Percentiles rank a stretch among this genome's conserved stretches.
phyloP scores from a whole-genome alignment of 306 rosid species.

The Abrus pulchellus region DNA sequence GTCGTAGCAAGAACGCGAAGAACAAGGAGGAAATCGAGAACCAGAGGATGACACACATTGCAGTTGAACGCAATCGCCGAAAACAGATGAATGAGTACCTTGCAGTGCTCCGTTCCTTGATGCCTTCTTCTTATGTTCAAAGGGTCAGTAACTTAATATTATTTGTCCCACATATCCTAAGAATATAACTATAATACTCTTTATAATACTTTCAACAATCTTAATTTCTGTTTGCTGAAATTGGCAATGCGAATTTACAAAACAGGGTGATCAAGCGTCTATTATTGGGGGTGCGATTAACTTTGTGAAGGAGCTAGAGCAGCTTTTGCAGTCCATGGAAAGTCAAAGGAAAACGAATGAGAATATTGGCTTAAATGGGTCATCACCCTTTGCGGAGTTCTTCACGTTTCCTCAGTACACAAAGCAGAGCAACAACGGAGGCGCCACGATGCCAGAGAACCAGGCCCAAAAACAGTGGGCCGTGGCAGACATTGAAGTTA shows the following conservation, averaged over 20 bases:
- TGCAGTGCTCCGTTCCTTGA: slow-evolving; percentile 75
- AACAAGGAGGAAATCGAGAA: slow-evolving; percentile 90
- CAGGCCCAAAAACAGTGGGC: slow-evolving; percentile 53
- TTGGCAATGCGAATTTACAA: no score
- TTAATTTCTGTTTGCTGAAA: no score
- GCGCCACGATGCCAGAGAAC: slow-evolving; percentile 25
- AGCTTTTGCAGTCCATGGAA: slow-evolving; percentile 72
- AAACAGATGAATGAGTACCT: slow-evolving; percentile 94
- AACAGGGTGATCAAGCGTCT: slow-evolving; percentile 96
- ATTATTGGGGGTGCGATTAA: slow-evolving; percentile 94
- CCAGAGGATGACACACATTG: slow-evolving; percentile 94
- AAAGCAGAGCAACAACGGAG: slow-evolving; percentile 48
- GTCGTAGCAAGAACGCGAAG: slow-evolving; percentile 70
- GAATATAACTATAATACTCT: no score
- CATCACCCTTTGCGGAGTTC: slow-evolving; percentile 68
- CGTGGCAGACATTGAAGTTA: slow-evolving; percentile 86
- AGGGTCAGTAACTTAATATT: slow-evolving; percentile 67
- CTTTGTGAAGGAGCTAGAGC: slow-evolving; percentile 91
- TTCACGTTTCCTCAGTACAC: slow-evolving; percentile 88
- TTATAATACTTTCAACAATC: no score
- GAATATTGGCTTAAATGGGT: neutral
- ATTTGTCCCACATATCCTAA: no score
- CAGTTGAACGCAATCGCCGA: slow-evolving; percentile 90
- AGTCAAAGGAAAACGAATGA: slow-evolving; percentile 46
- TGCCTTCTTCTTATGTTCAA: slow-evolving; percentile 92